phyloP scores from a whole-genome alignment of 148 eudicot species.

The Rhododendron molle region DNA sequence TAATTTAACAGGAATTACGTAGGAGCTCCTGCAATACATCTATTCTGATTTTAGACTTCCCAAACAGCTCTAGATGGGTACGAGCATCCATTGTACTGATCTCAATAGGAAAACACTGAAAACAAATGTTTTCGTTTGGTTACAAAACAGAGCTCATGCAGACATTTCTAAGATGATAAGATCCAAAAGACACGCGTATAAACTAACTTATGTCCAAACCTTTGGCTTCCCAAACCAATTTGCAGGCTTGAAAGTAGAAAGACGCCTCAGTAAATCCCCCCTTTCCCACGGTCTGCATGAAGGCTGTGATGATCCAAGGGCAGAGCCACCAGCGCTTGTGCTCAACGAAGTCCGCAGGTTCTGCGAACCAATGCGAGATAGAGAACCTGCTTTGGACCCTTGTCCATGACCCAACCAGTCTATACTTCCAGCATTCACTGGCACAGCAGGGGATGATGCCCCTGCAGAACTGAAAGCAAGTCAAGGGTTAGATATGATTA shows the following conservation, averaged over 20 bases:
- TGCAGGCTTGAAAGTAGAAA: slow-evolving; percentile 84
- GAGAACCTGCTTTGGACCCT: slow-evolving; percentile 82
- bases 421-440: slow-evolving; percentile 67
- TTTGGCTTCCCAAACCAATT: slow-evolving; percentile 92
- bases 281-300: slow-evolving; percentile 99
- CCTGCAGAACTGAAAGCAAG: slow-evolving; percentile 69
- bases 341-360: slow-evolving; percentile 63
- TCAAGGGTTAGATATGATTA: slow-evolving; percentile 9
- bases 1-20: background rate
- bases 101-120: background rate
- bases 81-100: background rate
- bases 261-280: slow-evolving; percentile 90
- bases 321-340: slow-evolving; percentile 83
- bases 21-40: background rate
- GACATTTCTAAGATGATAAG: background rate
- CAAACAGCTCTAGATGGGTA: background rate
- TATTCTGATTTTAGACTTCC: slow-evolving; percentile 1
- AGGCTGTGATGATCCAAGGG: slow-evolving; percentile 82
- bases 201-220: slow-evolving; percentile 36
- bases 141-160: background rate
- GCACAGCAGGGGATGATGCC: slow-evolving; percentile 86
- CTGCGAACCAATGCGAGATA: slow-evolving; percentile 60
- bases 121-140: background rate
- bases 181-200: background rate
- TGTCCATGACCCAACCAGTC: slow-evolving; percentile 83